Base-by-base conservation (phyloP, 768 basidiomycete species). In the Nevesoporus exiguus region DNA sequence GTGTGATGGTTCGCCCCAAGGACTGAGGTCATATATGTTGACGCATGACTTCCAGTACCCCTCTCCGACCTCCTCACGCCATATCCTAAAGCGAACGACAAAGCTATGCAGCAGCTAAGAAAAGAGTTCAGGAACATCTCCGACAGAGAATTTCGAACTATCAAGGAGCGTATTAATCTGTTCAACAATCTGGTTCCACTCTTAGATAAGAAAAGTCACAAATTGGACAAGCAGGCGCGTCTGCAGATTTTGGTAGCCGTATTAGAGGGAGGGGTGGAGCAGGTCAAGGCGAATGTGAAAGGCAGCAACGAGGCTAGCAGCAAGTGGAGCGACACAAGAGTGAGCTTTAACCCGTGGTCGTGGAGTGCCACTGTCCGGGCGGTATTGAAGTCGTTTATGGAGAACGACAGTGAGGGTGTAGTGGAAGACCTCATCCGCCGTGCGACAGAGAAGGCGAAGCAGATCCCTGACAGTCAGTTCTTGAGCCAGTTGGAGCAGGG, bases 81-180 rank as follows among this genome's bases (percentile, higher is more conserved):
- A 5, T 59, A 60, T 52, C 67, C 70, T 0, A 59, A 31, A 25
- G 66, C 62, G 10, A 39, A 2, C 1, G 37, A 61, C 0, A 24
- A 42, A 5, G 43, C 56, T 1, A 8, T 5, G 1, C 45, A 25
- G 2, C 50, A 57, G 2, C 17, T 64, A 2, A 33, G 41, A 25
- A 24, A 48, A n/a, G 30, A 41, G 2, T 41, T 59, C 10, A 22
- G 24, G 7, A 27, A 3, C 0, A 68, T 70, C 3, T 2, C 25
- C 6, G 21, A 57, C 19, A 11, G 0, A 2, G 64, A 63, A 0
- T 66, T 61, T 49, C 51, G 14, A 33, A 1, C 0, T 5, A 24
- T 40, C n/a, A 70, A 70, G 48, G 36, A 60, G 0, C 64, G 52
- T 9, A 44, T 70, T 15, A 25, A 37, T 21, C 3, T 59, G 2